phyloP scores from a whole-genome alignment of 306 rosid genomes.

The Pyrus betulifolia region DNA sequence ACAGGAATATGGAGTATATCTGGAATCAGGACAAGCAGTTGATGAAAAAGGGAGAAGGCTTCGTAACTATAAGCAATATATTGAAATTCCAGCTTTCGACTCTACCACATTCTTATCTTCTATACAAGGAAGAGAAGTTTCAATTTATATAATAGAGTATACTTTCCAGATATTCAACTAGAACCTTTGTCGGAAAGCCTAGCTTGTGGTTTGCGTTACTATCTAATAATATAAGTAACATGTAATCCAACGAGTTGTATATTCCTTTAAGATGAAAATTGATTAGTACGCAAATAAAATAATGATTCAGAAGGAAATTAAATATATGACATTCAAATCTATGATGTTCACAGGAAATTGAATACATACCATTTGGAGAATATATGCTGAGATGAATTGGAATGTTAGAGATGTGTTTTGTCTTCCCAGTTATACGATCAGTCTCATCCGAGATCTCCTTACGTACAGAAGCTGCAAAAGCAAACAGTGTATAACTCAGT shows the following conservation, averaged over 20 bases:
- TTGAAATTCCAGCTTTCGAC: neutral
- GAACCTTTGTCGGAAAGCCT: neutral
- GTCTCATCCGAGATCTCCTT: conserved; percentile 96
- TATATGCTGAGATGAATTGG: conserved; percentile 98
- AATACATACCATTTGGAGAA: conserved; percentile 84
- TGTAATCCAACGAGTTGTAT: neutral
- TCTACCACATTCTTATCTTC: neutral
- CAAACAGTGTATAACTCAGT: conserved; percentile 1
- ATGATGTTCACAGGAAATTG: neutral
- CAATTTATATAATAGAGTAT: neutral
- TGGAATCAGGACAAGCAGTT: neutral
- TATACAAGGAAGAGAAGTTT: neutral
- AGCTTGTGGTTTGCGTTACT: neutral
- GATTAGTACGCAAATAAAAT: neutral
- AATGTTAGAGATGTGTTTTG: conserved; percentile 79
- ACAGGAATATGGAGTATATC: neutral
- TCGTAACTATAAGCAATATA: neutral
- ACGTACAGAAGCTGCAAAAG: conserved; percentile 71
- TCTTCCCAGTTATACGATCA: conserved; percentile 90
- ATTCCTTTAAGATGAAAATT: neutral
- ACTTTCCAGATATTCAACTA: neutral
- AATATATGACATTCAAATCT: neutral
- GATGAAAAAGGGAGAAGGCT: neutral
- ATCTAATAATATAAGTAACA: neutral
- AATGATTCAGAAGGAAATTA: neutral